A percentile compares a stretch with the other conserved stretches of the same genome.
These are phyloP conservation scores for Cucurbita pepo DNA, from an alignment of 306 rosid genomes.

Conservation along the genomic window DNA sequence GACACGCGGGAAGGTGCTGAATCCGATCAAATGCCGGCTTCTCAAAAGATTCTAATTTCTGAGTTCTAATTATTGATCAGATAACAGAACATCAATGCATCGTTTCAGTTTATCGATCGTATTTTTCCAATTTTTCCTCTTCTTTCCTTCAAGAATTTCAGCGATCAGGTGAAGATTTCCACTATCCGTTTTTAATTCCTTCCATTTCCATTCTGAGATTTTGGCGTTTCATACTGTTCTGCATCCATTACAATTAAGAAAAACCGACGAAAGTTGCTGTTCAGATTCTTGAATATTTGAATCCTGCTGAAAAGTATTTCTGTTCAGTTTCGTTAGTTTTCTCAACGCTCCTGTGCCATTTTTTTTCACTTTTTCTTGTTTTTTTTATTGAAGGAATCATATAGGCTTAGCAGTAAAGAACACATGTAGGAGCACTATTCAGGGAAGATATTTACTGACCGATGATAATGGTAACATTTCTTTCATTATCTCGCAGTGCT, in stretches of 20 bases:
- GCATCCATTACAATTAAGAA: neutral
- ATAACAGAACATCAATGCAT: neutral
- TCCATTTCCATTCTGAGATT: neutral
- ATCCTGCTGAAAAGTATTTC: neutral
- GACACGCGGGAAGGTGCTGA: too few relatives aligned
- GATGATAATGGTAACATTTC: conserved; percentile 48
- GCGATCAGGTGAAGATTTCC: neutral
- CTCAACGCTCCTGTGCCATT: neutral
- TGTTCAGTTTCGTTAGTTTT: neutral
- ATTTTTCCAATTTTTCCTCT: neutral
- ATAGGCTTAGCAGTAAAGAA: conserved; percentile 27
- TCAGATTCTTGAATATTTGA: neutral
- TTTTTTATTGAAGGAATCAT: conserved; percentile 32
- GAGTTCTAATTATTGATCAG: neutral
- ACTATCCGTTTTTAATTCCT: neutral
- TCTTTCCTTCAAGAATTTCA: neutral
- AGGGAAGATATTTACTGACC: conserved; percentile 65
- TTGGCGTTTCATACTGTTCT: neutral
- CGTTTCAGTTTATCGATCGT: neutral
- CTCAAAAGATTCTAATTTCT: neutral
- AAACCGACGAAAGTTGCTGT: neutral
- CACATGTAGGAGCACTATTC: conserved; percentile 62
- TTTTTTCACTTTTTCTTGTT: neutral
- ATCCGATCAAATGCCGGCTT: neutral
- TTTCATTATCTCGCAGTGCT: neutral